Conservation (phyloP, 257 asterid genomes). For the Apocynum venetum region DNA sequence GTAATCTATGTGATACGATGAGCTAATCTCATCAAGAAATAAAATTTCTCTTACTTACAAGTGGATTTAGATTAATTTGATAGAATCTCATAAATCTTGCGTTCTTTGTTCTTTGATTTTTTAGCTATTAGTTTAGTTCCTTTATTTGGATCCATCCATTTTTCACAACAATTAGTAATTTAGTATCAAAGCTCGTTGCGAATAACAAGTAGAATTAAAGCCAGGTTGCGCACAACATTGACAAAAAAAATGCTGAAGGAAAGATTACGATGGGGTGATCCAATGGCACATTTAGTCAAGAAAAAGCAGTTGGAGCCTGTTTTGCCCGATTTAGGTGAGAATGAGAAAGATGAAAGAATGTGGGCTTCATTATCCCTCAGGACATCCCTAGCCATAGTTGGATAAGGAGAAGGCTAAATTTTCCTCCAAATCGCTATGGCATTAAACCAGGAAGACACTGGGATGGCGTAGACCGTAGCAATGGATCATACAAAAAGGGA, state of each 20-base stretch:
- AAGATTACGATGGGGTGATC: slow-evolving; percentile 93
- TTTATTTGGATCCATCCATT: too few relatives aligned
- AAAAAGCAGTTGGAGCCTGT: slow-evolving; percentile 46
- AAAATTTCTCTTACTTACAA: too few relatives aligned
- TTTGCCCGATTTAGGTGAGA: slow-evolving; percentile 62
- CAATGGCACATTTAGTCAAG: slow-evolving; percentile 92
- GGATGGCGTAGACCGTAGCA: slow-evolving; percentile 95
- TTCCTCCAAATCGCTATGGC: slow-evolving; percentile 77
- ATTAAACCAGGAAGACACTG: slow-evolving; percentile 93
- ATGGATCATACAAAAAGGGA: slow-evolving; percentile 62
- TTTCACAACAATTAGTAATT: too few relatives aligned
- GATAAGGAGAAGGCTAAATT: slow-evolving; percentile 63
- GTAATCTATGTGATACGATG: too few relatives aligned
- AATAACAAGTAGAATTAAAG: too few relatives aligned
- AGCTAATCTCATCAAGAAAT: too few relatives aligned
- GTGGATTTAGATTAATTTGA: too few relatives aligned
- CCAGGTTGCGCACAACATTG: slow-evolving; percentile 21
- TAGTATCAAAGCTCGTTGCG: too few relatives aligned
- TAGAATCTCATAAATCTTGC: too few relatives aligned
- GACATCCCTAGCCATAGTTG: slow-evolving; percentile 77
- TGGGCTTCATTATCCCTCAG: slow-evolving; percentile 77
- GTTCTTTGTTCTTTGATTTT: too few relatives aligned
- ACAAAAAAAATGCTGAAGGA: slow-evolving; percentile 67
- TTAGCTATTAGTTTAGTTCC: too few relatives aligned
- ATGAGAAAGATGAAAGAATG: slow-evolving; percentile 73